Conservation (phyloP, 257 asterid genomes). For the Anisodus tanguticus region DNA sequence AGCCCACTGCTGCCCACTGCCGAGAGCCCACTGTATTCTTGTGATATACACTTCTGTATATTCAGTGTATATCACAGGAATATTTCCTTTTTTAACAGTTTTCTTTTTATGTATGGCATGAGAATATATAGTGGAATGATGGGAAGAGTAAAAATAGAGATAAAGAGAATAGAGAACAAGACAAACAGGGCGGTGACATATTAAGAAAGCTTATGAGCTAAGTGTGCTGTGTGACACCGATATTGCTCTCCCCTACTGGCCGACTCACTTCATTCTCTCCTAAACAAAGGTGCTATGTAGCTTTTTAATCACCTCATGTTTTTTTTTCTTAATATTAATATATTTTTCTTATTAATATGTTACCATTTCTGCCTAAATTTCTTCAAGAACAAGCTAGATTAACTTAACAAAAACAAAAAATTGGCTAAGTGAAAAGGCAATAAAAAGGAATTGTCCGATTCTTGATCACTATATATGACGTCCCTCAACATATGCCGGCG, state of each 20-base stretch:
- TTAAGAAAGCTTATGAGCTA: slow-evolving; percentile 19
- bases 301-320: not conserved
- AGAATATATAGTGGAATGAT: slow-evolving; percentile 2
- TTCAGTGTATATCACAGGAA: too few species aligned
- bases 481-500: not conserved
- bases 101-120: not conserved
- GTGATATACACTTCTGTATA: too few species aligned
- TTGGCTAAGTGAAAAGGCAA: not conserved
- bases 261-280: not conserved
- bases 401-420: not conserved
- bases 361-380: not conserved
- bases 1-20: too few species aligned
- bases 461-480: not conserved
- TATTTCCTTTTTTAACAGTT: too few species aligned
- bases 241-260: slow-evolving; percentile 1
- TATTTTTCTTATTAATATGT: too few species aligned
- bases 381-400: not conserved
- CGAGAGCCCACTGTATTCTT: too few species aligned
- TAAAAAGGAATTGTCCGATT: not conserved
- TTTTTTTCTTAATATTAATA: too few species aligned
- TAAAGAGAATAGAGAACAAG: slow-evolving; percentile 27
- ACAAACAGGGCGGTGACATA: slow-evolving; percentile 24
- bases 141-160: slow-evolving; percentile 27
- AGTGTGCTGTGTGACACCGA: slow-evolving; percentile 12
- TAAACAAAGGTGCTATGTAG: not conserved